These are phyloP conservation scores for Cymbidium sinense DNA, from an alignment of 106 monocot genomes.

Conservation along the genomic window DNA sequence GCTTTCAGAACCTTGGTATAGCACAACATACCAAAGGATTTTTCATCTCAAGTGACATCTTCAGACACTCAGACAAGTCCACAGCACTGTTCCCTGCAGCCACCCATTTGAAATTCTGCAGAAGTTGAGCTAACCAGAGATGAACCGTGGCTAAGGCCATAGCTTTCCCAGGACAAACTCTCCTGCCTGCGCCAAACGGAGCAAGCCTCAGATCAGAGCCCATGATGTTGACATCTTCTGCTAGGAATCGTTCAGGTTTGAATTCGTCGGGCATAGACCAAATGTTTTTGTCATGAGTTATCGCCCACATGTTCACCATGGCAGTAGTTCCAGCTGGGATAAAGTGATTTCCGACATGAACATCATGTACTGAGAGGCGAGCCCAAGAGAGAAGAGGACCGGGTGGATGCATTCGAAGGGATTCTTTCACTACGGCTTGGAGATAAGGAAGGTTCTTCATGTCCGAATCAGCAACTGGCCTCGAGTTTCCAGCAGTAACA, in stretches of 20 bases:
- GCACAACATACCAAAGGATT: conserved; percentile 17
- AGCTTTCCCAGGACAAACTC: conserved; percentile 28
- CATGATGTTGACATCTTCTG: conserved; percentile 13
- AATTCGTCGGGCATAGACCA: conserved; percentile 19
- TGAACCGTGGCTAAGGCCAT: conserved; percentile 24
- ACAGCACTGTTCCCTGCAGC: not conserved
- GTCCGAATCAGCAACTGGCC: conserved; percentile 10
- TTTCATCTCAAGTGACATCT: conserved; percentile 26
- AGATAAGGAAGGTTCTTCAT: conserved; percentile 10
- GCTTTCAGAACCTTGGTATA: conserved; percentile 1
- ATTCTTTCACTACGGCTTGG: conserved; percentile 23
- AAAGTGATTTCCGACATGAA: conserved; percentile 5
- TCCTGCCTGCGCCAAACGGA: conserved; percentile 20
- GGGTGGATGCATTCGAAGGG: conserved; percentile 18
- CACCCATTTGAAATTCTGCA: conserved; percentile 13
- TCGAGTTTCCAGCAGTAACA: not conserved
- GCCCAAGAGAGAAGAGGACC: conserved; percentile 14
- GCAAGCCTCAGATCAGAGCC: conserved; percentile 25
- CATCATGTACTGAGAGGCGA: conserved; percentile 18
- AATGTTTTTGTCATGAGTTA: conserved; percentile 17
- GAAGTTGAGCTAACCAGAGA: conserved; percentile 27
- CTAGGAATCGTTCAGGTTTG: conserved; percentile 12
- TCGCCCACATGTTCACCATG: conserved; percentile 22
- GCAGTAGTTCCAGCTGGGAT: conserved; percentile 9
- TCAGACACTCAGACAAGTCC: conserved; percentile 17